phyloP scores from a whole-genome alignment of 495 filamentous ascomycete genomes.

The Lentithecium fluviatile region DNA sequence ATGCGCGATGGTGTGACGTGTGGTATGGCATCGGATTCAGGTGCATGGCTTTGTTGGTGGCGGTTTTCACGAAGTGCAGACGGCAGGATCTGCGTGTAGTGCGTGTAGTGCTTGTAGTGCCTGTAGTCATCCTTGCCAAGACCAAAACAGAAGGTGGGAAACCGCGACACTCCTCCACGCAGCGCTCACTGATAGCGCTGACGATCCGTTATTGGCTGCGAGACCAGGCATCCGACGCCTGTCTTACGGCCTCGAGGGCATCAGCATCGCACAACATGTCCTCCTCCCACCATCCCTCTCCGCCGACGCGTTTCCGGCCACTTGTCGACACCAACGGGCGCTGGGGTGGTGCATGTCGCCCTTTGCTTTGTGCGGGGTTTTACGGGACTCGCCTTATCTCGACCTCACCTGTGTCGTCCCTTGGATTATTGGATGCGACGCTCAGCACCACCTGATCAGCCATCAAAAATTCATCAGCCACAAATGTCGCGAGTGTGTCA shows the following conservation, averaged over 20 bases:
- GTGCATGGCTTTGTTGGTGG: not conserved
- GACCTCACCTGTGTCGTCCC: not conserved
- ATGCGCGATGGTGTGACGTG: not conserved
- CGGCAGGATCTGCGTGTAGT: too few species aligned
- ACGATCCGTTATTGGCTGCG: too few species aligned
- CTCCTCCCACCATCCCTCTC: not conserved
- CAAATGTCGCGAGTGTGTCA: constrained; percentile 27
- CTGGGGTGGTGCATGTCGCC: not conserved
- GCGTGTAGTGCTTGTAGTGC: too few species aligned
- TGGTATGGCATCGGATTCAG: not conserved
- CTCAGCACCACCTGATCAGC: not conserved
- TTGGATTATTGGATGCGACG: not conserved
- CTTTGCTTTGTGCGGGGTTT: not conserved
- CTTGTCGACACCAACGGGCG: not conserved
- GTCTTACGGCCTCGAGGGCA: too few species aligned
- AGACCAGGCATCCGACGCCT: not conserved
- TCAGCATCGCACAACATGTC: not conserved
- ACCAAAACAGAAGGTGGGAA: too few species aligned
- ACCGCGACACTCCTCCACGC: too few species aligned
- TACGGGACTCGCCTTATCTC: constrained; percentile 14
- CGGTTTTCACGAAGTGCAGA: too few species aligned
- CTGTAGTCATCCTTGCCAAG: too few species aligned
- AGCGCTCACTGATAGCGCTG: too few species aligned
- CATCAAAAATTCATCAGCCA: too few species aligned
- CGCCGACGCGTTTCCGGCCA: not conserved